phyloP scores from a whole-genome alignment of 176 grass and related monocot species.

The Microstegium vimineum region DNA sequence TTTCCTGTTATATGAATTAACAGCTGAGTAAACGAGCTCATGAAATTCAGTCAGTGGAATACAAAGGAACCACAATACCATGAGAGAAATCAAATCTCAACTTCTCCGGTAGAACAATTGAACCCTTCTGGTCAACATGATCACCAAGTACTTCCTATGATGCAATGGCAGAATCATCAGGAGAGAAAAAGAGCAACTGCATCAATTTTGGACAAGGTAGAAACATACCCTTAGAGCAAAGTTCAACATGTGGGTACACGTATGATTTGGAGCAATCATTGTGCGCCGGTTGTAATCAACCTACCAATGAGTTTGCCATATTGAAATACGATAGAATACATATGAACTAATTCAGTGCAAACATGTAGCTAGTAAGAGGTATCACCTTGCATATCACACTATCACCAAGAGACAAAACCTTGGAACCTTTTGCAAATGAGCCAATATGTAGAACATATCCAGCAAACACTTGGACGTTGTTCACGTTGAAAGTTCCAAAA shows the following conservation, averaged over 20 bases:
- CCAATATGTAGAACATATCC: slow-evolving; percentile 91
- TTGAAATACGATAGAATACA: not conserved
- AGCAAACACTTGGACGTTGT: slow-evolving; percentile 83
- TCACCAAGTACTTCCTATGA: slow-evolving; percentile 94
- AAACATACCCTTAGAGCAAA: slow-evolving; percentile 81
- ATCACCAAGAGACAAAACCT: slow-evolving; percentile 58
- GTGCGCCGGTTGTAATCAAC: slow-evolving; percentile 78
- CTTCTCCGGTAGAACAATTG: slow-evolving; percentile 96
- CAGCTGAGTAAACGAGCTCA: not conserved
- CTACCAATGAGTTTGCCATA: slow-evolving; percentile 42
- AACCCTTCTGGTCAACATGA: slow-evolving; percentile 99
- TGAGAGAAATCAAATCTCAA: slow-evolving; percentile 98
- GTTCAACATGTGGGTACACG: slow-evolving; percentile 98
- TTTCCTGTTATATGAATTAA: slow-evolving; percentile 67
- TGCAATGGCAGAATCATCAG: slow-evolving; percentile 1
- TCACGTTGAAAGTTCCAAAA: slow-evolving; percentile 82
- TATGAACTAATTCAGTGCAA: not conserved
- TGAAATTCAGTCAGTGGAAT: not conserved
- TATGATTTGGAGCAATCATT: slow-evolving; percentile 94
- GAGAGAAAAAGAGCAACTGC: not conserved
- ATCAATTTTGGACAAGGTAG: slow-evolving; percentile 21
- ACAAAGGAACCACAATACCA: slow-evolving; percentile 48
- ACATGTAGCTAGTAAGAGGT: not conserved
- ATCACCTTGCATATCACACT: slow-evolving; percentile 79
- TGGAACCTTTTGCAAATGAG: slow-evolving; percentile 45